A percentile compares a stretch with the other conserved stretches of the same genome.
These are phyloP conservation scores for Starmerella powellii DNA, from an alignment of 805 yeast genomes.

Conservation along the genomic window DNA sequence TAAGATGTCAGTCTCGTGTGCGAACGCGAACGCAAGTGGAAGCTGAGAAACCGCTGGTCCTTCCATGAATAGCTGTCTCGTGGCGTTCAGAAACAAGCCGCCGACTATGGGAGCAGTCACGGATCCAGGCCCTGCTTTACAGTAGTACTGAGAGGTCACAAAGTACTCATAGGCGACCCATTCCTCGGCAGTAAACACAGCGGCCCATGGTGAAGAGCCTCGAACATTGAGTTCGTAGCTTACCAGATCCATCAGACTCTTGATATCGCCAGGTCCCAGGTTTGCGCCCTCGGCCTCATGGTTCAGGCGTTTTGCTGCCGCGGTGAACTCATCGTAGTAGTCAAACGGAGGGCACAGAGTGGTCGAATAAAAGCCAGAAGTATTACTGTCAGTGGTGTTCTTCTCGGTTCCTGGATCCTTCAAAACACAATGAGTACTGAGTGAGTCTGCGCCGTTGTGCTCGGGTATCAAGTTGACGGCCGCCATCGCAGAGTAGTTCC, in stretches of 20 bases:
- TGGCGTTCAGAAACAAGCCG: slow-evolving; percentile 38
- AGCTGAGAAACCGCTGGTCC: slow-evolving; percentile 27
- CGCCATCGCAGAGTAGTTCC: slow-evolving; percentile 31
- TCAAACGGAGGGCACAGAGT: too few relatives aligned
- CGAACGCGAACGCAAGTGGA: slow-evolving; percentile 37
- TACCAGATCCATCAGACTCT: slow-evolving; percentile 35
- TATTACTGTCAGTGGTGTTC: too few relatives aligned
- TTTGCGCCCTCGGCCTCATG: slow-evolving; percentile 28
- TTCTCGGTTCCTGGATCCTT: too few relatives aligned
- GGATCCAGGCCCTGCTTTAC: slow-evolving; percentile 27
- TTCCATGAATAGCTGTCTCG: slow-evolving; percentile 35
- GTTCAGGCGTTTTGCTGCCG: slow-evolving; percentile 23
- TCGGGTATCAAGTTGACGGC: slow-evolving; percentile 38
- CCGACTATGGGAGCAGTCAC: slow-evolving; percentile 30
- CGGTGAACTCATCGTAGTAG: slow-evolving; percentile 17
- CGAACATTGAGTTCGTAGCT: slow-evolving; percentile 41
- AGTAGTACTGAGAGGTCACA: slow-evolving; percentile 21
- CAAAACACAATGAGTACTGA: too few relatives aligned
- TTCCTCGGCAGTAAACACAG: slow-evolving; percentile 25
- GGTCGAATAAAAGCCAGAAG: too few relatives aligned
- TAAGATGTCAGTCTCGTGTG: slow-evolving; percentile 49
- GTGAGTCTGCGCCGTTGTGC: too few relatives aligned
- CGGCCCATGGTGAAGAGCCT: slow-evolving; percentile 36
- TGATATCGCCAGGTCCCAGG: slow-evolving; percentile 33
- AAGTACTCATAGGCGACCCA: slow-evolving; percentile 24